These are phyloP conservation scores for Orobanche coerulescens DNA, from an alignment of 257 asterid genomes.

Conservation along the genomic window DNA sequence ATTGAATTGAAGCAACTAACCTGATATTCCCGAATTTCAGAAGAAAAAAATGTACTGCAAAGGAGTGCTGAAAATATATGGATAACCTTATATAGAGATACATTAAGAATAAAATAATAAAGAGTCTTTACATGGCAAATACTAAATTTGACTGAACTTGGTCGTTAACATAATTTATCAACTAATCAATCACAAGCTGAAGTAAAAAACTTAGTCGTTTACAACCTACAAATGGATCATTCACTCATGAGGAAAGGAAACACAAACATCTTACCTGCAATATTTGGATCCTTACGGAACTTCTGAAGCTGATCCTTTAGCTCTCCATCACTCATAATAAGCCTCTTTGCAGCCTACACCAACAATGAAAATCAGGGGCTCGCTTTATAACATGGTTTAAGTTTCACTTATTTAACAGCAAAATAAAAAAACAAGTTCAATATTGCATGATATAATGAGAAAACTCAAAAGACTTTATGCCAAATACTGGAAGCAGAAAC, in stretches of 20 bases:
- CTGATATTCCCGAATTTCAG: slow-evolving; percentile 5
- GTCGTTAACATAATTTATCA: background rate
- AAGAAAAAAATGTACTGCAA: too few relatives aligned
- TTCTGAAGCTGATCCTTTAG: slow-evolving; percentile 58
- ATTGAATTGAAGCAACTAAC: slow-evolving; percentile 1
- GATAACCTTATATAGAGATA: background rate
- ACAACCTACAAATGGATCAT: background rate
- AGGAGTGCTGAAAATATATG: background rate
- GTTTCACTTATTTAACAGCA: slow-evolving; percentile 6
- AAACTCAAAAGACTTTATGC: background rate
- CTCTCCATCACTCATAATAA: slow-evolving; percentile 55
- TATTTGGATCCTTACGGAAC: slow-evolving; percentile 58
- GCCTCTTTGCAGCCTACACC: slow-evolving; percentile 89
- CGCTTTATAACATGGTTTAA: slow-evolving; percentile 11
- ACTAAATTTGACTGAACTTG: background rate
- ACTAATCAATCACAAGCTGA: background rate
- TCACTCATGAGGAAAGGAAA: slow-evolving; percentile 20
- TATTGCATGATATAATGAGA: slow-evolving; percentile 5
- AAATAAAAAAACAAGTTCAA: background rate
- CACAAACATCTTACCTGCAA: slow-evolving; percentile 45
- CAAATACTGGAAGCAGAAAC: slow-evolving; percentile 12
- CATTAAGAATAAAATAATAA: background rate
- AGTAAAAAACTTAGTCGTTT: background rate
- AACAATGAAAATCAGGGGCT: slow-evolving; percentile 13
- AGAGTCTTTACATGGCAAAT: background rate